Evolutionary conservation across 2,329 filamentous ascomycete genomes (phyloP).

Genomic region (Apiospora marii): DNA sequence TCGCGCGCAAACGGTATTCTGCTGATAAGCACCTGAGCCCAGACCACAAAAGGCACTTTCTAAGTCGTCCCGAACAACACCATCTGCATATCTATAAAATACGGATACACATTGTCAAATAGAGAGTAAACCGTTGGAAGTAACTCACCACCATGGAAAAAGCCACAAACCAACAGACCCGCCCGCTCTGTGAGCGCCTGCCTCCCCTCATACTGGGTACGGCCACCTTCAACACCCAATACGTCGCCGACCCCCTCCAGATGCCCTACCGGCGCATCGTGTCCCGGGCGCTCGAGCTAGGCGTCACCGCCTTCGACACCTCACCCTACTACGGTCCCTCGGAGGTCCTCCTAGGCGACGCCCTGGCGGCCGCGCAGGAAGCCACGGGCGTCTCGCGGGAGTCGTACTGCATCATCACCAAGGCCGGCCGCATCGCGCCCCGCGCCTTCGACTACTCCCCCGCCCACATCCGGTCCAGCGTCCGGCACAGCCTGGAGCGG

Average conservation of each 20-base stretch:
- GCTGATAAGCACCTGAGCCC: not conserved
- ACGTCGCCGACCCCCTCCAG: conserved; percentile 72
- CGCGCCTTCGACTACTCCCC: conserved; percentile 77
- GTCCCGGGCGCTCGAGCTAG: conserved; percentile 72
- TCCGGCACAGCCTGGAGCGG: conserved; percentile 70
- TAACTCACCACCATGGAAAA: not conserved
- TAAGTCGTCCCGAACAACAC: not conserved
- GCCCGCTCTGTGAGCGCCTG: conserved; percentile 71
- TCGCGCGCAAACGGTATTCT: not conserved
- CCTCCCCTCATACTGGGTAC: conserved; percentile 86
- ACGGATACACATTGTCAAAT: not conserved
- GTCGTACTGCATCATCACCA: conserved; percentile 75
- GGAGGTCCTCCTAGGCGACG: conserved; percentile 76
- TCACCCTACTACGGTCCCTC: conserved; percentile 92
- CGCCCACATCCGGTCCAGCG: conserved; percentile 70
- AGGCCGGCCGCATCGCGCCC: conserved; percentile 73
- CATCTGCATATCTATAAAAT: not conserved
- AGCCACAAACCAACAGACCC: conserved; percentile 29
- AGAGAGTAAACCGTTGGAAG: not conserved
- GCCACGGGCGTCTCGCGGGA: conserved; percentile 58
- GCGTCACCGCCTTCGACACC: conserved; percentile 82
- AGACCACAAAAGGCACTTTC: not conserved
- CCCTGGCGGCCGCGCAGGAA: conserved; percentile 58
- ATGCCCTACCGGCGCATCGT: conserved; percentile 77
- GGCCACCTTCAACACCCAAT: conserved; percentile 90